These are phyloP conservation scores for Cardamine occulta DNA, from an alignment of 345 rosid genomes.

Conservation along the genomic window DNA sequence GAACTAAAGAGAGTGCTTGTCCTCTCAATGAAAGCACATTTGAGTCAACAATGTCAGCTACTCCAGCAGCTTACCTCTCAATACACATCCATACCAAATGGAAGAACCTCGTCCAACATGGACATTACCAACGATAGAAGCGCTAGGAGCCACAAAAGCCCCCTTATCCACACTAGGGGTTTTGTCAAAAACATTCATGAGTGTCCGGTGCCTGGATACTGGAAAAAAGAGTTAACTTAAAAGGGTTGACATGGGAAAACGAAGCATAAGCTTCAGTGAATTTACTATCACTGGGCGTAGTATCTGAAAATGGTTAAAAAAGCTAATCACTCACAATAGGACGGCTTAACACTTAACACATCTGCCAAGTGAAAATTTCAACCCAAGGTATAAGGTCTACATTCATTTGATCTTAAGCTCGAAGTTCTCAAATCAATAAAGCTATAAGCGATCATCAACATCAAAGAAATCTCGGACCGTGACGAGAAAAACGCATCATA, in stretches of 20 bases:
- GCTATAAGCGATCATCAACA: background rate
- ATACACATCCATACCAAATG: constrained; percentile 94
- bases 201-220: constrained; percentile 94
- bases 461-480: constrained; percentile 5
- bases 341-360: background rate
- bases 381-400: background rate
- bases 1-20: background rate
- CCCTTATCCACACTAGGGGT: constrained; percentile 74
- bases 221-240: constrained; percentile 22
- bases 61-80: constrained; percentile 61
- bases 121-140: constrained; percentile 79
- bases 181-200: constrained; percentile 82
- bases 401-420: background rate
- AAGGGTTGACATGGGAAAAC: background rate
- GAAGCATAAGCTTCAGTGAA: constrained; percentile 14
- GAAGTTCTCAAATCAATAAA: constrained; percentile 9
- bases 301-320: background rate
- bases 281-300: background rate
- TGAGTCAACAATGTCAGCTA: background rate
- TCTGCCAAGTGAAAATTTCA: background rate
- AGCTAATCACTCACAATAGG: background rate
- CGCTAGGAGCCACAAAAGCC: constrained; percentile 88
- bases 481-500: background rate
- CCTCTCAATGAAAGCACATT: constrained; percentile 21
- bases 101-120: constrained; percentile 79